These are phyloP conservation scores for Hymenoscyphus scutula DNA, from an alignment of 2,329 filamentous ascomycete species.

Conservation along the genomic window DNA sequence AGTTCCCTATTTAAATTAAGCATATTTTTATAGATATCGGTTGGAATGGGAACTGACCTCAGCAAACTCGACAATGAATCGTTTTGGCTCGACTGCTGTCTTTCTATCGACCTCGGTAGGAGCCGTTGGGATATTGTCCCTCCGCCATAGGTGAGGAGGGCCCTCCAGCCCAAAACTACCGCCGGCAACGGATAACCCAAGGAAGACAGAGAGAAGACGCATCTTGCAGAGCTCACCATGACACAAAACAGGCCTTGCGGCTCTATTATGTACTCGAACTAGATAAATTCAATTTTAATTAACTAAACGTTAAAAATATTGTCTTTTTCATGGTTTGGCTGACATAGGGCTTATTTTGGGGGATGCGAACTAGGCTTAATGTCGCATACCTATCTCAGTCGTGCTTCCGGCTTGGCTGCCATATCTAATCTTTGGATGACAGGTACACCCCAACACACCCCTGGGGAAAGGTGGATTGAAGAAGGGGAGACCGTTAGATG, in stretches of 20 bases:
- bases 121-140: not conserved
- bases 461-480: too few relatives aligned
- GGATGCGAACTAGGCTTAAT: not conserved
- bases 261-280: too few relatives aligned
- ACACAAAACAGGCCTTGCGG: too few relatives aligned
- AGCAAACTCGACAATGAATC: conserved; percentile 10
- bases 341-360: too few relatives aligned
- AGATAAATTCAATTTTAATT: too few relatives aligned
- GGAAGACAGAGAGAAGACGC: too few relatives aligned
- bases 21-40: not conserved
- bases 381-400: conserved; percentile 11
- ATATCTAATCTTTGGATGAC: not conserved
- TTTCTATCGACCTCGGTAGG: conserved; percentile 6
- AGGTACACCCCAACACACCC: too few relatives aligned
- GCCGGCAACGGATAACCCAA: too few relatives aligned
- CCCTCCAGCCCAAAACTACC: not conserved
- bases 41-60: not conserved
- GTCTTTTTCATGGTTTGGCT: too few relatives aligned
- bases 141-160: not conserved
- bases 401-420: not conserved
- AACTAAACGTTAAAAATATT: too few relatives aligned
- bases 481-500: too few relatives aligned
- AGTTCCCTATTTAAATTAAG: not conserved
- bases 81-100: conserved; percentile 4
- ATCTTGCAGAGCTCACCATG: too few relatives aligned